A percentile compares a stretch with the other conserved stretches of the same genome.
Conservation (phyloP, 2,329 filamentous ascomycete genomes). For the Incumbomyces lentus region DNA sequence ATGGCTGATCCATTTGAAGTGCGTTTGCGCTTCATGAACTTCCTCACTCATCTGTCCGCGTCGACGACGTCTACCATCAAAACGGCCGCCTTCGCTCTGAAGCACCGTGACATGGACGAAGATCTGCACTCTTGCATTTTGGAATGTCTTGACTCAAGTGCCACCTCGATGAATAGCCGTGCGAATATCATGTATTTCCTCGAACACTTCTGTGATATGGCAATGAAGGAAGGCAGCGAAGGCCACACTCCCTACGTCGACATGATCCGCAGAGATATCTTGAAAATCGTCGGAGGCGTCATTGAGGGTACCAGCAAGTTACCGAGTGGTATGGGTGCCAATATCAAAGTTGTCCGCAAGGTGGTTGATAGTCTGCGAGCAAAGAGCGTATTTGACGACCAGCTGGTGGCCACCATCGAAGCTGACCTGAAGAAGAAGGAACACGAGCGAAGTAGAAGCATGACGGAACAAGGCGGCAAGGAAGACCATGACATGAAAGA, state of each 20-base stretch:
- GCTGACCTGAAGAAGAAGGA: constrained; percentile 74
- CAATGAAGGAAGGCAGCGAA: constrained; percentile 63
- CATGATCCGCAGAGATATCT: constrained; percentile 91
- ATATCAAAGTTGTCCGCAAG: constrained; percentile 82
- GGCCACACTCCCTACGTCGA: constrained; percentile 68
- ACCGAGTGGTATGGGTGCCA: constrained; percentile 69
- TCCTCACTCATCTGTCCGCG: constrained; percentile 83
- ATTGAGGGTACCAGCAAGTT: constrained; percentile 56
- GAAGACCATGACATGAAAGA: constrained; percentile 18
- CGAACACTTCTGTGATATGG: constrained; percentile 83
- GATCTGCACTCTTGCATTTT: constrained; percentile 95
- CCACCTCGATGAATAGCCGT: constrained; percentile 80
- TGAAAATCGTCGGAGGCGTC: constrained; percentile 83
- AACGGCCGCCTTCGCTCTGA: constrained; percentile 87
- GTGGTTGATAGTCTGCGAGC: constrained; percentile 58
- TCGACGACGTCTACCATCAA: constrained; percentile 82
- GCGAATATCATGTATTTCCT: constrained; percentile 99
- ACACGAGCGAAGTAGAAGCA: constrained; percentile 49
- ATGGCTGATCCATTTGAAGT: constrained; percentile 93
- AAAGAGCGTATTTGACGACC: constrained; percentile 62
- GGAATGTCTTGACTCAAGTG: constrained; percentile 74
- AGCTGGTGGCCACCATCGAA: constrained; percentile 70
- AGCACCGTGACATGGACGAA: constrained; percentile 89
- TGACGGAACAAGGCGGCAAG: constrained; percentile 33
- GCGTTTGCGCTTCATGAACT: constrained; percentile 87